A percentile compares a stretch with the other conserved stretches of the same genome.
phyloP scores from a whole-genome alignment of 1,139 yeast species.

The Dujonia santamariae region DNA sequence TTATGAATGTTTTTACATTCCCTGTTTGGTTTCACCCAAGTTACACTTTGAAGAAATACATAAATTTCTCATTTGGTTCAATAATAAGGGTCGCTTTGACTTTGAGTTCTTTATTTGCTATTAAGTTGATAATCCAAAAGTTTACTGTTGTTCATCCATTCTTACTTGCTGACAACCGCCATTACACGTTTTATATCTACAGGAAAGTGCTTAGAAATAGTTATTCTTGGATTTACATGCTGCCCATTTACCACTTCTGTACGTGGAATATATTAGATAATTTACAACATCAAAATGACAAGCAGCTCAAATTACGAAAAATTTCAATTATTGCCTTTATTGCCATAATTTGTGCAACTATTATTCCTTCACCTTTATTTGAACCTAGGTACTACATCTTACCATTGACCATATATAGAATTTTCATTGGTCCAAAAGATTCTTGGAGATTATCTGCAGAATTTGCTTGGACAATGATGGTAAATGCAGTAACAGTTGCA shows the following conservation, averaged over 20 bases:
- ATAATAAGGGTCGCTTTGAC: conserved; percentile 14
- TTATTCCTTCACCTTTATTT: conserved; percentile 85
- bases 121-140: conserved; percentile 49
- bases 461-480: conserved; percentile 53
- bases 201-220: conserved; percentile 51
- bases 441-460: conserved; percentile 35
- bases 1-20: conserved; percentile 59
- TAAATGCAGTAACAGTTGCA: conserved; percentile 51
- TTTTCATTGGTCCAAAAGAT: conserved; percentile 46
- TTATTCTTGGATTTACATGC: conserved; percentile 41
- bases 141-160: conserved; percentile 86
- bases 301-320: conserved; percentile 20
- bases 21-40: conserved; percentile 67
- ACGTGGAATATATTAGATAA: conserved; percentile 42
- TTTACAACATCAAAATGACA: conserved; percentile 16
- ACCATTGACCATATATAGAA: conserved; percentile 75
- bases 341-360: conserved; percentile 53
- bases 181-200: conserved; percentile 84
- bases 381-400: conserved; percentile 91
- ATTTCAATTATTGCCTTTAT: conserved; percentile 44
- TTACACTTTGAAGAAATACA: conserved; percentile 33
- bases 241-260: conserved; percentile 73
- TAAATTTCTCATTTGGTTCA: conserved; percentile 20
- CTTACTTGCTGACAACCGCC: conserved; percentile 90
- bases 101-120: conserved; percentile 20